Conservation (phyloP, 2,329 filamentous ascomycete species). For the Calycina marina region DNA sequence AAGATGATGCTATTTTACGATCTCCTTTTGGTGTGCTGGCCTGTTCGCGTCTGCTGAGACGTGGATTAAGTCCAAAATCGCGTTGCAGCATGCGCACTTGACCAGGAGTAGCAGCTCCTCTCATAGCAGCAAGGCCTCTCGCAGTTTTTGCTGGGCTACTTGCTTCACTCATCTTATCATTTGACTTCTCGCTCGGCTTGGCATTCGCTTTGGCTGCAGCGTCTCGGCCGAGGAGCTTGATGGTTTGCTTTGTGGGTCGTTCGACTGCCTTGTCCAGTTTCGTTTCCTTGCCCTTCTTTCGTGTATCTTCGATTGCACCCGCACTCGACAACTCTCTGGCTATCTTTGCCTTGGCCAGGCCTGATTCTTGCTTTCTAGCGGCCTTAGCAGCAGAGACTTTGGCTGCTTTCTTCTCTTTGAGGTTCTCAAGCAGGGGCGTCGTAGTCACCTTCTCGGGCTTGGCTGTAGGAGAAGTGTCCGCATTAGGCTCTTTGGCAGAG, state of each 20-base stretch:
- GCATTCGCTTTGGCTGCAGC: constrained; percentile 32
- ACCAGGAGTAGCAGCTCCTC: constrained; percentile 36
- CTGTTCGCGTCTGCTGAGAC: constrained; percentile 43
- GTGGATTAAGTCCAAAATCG: constrained; percentile 49
- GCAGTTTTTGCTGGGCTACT: constrained; percentile 18
- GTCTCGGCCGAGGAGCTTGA: constrained; percentile 50
- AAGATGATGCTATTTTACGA: constrained; percentile 12
- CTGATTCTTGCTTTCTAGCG: constrained; percentile 32
- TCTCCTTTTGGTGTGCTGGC: constrained; percentile 26
- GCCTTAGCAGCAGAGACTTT: constrained; percentile 42
- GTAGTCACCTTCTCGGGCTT: constrained; percentile 50
- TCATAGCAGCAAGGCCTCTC: constrained; percentile 39
- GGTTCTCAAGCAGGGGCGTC: constrained; percentile 78
- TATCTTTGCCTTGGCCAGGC: constrained; percentile 35
- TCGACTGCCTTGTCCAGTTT: constrained; percentile 46
- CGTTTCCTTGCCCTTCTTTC: constrained; percentile 44
- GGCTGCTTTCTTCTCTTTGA: constrained; percentile 77
- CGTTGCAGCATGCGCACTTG: constrained; percentile 51
- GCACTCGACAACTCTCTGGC: constrained; percentile 32
- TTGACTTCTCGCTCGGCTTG: constrained; percentile 7
- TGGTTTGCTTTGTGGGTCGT: constrained; percentile 45
- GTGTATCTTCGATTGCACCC: constrained; percentile 28
- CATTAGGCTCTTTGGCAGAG: constrained; percentile 31
- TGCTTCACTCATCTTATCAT: background rate
- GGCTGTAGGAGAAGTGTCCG: constrained; percentile 24